phyloP scores from a whole-genome alignment of 257 asterid genomes.

The Capsicum chinense region DNA sequence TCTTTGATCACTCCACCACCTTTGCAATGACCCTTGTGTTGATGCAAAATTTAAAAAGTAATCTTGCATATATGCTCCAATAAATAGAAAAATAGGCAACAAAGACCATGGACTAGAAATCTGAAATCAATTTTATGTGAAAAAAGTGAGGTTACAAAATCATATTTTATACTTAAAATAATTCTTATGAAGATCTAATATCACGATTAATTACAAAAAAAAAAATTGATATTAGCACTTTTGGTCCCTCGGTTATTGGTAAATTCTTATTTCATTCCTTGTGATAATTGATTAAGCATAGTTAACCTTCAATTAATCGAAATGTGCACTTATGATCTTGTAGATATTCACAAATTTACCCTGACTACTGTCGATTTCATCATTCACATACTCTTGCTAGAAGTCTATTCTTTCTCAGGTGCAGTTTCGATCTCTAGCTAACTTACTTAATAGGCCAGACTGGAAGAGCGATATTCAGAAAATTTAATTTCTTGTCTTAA shows the following conservation, averaged over 20 bases:
- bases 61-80: slow-evolving; percentile 78
- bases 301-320: not conserved
- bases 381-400: too few relatives aligned
- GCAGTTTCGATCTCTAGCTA: too few relatives aligned
- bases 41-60: slow-evolving; percentile 34
- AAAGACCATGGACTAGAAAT: slow-evolving; percentile 62
- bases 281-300: not conserved
- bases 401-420: too few relatives aligned
- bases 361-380: too few relatives aligned
- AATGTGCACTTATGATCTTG: not conserved
- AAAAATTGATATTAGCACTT: not conserved
- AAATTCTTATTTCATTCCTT: too few relatives aligned
- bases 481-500: too few relatives aligned
- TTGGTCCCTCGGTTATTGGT: not conserved
- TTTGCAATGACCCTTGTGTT: slow-evolving; percentile 41
- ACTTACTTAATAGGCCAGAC: too few relatives aligned
- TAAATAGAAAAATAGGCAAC: slow-evolving; percentile 52
- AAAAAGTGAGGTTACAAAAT: not conserved
- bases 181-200: not conserved
- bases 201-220: not conserved
- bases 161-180: not conserved
- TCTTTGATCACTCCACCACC: slow-evolving; percentile 89
- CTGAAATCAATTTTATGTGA: slow-evolving; percentile 32
- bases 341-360: not conserved
- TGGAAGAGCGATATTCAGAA: too few relatives aligned